Percentiles rank a stretch among this genome's conserved stretches.
These are phyloP conservation scores for Favolaschia claudopus DNA, from an alignment of 768 basidiomycete species.

Conservation along the genomic window DNA sequence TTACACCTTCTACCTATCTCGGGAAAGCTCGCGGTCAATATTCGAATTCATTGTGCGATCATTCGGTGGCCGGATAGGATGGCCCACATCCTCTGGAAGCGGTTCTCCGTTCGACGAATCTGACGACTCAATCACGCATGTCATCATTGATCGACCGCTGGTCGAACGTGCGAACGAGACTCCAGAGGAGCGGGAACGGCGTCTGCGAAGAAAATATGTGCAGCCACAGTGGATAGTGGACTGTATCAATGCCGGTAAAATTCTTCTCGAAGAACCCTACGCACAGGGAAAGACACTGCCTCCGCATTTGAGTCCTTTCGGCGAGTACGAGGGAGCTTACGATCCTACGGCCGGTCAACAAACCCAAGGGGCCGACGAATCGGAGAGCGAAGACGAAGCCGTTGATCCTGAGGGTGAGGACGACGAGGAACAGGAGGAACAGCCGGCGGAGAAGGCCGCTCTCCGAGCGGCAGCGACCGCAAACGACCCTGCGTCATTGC, in stretches of 20 bases:
- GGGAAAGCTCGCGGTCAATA: slow-evolving; percentile 89
- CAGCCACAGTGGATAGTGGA: slow-evolving; percentile 99
- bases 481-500: slow-evolving; percentile 71
- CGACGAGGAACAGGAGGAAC: slow-evolving; percentile 34
- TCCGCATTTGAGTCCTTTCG: slow-evolving; percentile 96
- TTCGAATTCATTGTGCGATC: slow-evolving; percentile 95
- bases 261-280: slow-evolving; percentile 87
- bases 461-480: slow-evolving; percentile 43
- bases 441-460: slow-evolving; percentile 35
- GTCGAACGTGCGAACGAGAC: slow-evolving; percentile 57
- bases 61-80: slow-evolving; percentile 92
- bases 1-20: slow-evolving; percentile 92
- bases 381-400: slow-evolving; percentile 42
- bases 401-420: slow-evolving; percentile 36
- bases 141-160: slow-evolving; percentile 90
- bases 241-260: slow-evolving; percentile 87
- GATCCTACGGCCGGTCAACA: slow-evolving; percentile 59
- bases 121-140: slow-evolving; percentile 90
- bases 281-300: slow-evolving; percentile 86
- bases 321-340: slow-evolving; percentile 79
- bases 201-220: slow-evolving; percentile 80
- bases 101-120: slow-evolving; percentile 82
- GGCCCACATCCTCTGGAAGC: slow-evolving; percentile 82
- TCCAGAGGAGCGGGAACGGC: slow-evolving; percentile 64
- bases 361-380: slow-evolving; percentile 43